These are phyloP conservation scores for Pseudonectria foliicola DNA, from an alignment of 2,329 filamentous ascomycete species.

Conservation along the genomic window DNA sequence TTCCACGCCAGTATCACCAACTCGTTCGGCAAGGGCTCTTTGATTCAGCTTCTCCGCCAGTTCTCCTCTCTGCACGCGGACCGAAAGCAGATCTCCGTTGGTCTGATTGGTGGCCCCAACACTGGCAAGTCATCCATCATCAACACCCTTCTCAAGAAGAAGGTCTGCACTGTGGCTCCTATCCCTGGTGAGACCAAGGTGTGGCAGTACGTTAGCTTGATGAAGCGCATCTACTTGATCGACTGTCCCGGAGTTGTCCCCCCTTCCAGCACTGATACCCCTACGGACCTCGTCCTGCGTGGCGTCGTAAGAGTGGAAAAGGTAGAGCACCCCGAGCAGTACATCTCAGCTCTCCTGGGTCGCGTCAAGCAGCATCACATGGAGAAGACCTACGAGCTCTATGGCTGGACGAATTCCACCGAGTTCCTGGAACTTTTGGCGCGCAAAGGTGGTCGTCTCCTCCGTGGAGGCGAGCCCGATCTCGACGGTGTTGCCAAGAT, in stretches of 20 bases:
- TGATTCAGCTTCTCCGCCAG: slow-evolving; percentile 87
- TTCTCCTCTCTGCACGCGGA: slow-evolving; percentile 86
- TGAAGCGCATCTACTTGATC: slow-evolving; percentile 85
- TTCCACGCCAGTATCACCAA: slow-evolving; percentile 95
- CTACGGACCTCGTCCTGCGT: slow-evolving; percentile 80
- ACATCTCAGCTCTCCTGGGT: slow-evolving; percentile 74
- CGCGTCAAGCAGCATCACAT: slow-evolving; percentile 82
- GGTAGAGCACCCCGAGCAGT: slow-evolving; percentile 92
- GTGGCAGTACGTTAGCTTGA: slow-evolving; percentile 95
- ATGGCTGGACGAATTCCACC: slow-evolving; percentile 66
- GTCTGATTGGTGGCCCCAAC: slow-evolving; percentile 73
- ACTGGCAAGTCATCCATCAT: slow-evolving; percentile 96
- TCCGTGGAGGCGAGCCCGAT: slow-evolving; percentile 92
- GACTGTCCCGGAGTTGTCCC: slow-evolving; percentile 96
- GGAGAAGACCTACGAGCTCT: slow-evolving; percentile 86
- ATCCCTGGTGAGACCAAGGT: slow-evolving; percentile 97
- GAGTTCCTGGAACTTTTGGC: slow-evolving; percentile 84
- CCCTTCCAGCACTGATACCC: slow-evolving; percentile 74
- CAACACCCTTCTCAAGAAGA: slow-evolving; percentile 91
- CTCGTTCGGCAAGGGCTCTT: slow-evolving; percentile 89
- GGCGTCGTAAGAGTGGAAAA: slow-evolving; percentile 94
- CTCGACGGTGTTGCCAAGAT: slow-evolving; percentile 93
- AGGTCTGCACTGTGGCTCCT: slow-evolving; percentile 86
- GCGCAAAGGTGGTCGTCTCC: slow-evolving; percentile 74
- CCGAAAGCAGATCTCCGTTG: slow-evolving; percentile 90